These are phyloP conservation scores for Solanum stenotomum DNA, from an alignment of 257 asterid genomes.

Conservation along the genomic window DNA sequence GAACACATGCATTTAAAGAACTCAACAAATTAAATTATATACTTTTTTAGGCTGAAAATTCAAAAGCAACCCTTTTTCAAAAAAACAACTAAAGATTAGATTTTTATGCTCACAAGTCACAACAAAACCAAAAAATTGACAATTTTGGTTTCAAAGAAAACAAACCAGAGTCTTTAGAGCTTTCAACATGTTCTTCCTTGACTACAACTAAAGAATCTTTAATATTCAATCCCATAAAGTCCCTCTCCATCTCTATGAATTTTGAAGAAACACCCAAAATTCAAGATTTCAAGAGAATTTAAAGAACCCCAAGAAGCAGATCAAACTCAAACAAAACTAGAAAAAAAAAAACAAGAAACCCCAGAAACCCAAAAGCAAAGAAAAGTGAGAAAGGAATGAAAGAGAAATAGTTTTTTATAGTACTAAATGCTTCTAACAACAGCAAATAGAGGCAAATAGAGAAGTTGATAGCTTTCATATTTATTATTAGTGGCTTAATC, in stretches of 20 bases:
- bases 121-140: background rate
- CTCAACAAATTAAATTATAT: background rate
- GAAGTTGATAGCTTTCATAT: background rate
- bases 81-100: background rate
- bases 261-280: background rate
- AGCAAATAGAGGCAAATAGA: background rate
- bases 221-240: conserved; percentile 57
- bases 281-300: background rate
- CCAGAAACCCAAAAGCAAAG: background rate
- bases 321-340: background rate
- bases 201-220: conserved; percentile 24
- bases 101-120: background rate
- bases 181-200: conserved; percentile 50
- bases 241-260: conserved; percentile 49
- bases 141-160: background rate
- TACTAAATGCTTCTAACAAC: background rate
- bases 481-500: background rate
- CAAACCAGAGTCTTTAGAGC: conserved; percentile 43
- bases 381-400: background rate
- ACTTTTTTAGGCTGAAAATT: background rate
- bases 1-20: background rate
- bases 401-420: background rate
- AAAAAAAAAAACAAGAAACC: background rate
- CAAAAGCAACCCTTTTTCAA: background rate
- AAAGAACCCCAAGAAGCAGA: background rate